Conservation (phyloP, 352 stramenopile species). For the Globisporangium solare region DNA sequence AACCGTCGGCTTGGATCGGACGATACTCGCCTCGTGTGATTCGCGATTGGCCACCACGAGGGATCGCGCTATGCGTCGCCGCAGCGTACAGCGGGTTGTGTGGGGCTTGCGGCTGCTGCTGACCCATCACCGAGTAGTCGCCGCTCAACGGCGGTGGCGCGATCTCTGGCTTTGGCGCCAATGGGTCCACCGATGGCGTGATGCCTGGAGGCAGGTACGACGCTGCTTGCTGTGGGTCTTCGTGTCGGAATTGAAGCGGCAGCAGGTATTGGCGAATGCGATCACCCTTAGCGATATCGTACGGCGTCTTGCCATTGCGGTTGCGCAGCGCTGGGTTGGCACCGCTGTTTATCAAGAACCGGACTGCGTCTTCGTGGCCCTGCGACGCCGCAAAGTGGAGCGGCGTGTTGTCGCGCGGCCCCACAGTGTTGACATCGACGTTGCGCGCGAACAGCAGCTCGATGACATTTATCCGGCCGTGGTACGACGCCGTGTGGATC, state of each 20-base stretch:
- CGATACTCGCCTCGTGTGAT: constrained; percentile 72
- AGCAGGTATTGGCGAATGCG: constrained; percentile 81
- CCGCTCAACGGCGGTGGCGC: constrained; percentile 56
- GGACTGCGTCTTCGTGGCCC: constrained; percentile 67
- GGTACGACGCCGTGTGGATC: constrained; percentile 84
- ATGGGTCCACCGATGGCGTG: constrained; percentile 62
- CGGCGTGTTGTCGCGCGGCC: constrained; percentile 71
- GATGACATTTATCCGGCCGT: constrained; percentile 68
- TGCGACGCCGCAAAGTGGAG: constrained; percentile 82
- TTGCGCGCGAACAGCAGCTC: constrained; percentile 63
- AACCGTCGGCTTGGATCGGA: constrained; percentile 85
- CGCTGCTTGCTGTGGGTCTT: constrained; percentile 60
- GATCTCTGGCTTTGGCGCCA: constrained; percentile 56
- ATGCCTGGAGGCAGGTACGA: constrained; percentile 70
- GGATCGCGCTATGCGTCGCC: constrained; percentile 78
- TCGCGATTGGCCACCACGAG: constrained; percentile 40
- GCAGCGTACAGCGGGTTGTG: constrained; percentile 73
- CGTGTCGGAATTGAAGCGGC: constrained; percentile 84
- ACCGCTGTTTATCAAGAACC: constrained; percentile 62
- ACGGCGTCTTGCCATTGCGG: constrained; percentile 68
- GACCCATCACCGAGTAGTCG: constrained; percentile 34
- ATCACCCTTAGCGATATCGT: constrained; percentile 84
- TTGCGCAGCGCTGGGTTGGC: constrained; percentile 81
- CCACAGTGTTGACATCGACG: constrained; percentile 65
- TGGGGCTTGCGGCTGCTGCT: constrained; percentile 16